phyloP scores from a whole-genome alignment of 1,139 yeast genomes.

The Trichomonascaceae sp. region DNA sequence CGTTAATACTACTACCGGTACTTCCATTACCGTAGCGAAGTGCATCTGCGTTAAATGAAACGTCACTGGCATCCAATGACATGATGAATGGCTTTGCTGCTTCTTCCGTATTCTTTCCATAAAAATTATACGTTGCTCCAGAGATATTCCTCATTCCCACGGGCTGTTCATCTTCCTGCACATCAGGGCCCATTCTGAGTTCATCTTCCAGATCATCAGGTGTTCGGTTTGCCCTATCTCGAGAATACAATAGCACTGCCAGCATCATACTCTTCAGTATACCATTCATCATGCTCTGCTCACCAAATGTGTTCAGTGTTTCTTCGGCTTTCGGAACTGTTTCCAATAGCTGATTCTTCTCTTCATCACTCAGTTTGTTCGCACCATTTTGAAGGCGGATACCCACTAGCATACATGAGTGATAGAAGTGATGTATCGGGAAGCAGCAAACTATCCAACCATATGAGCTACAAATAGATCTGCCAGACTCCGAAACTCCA shows the following conservation, averaged over 20 bases:
- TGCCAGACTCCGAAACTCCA: conserved; percentile 23
- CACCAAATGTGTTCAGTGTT: neutral
- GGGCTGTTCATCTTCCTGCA: neutral
- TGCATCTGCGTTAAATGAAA: conserved; percentile 13
- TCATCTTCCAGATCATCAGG: neutral
- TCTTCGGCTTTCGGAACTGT: neutral
- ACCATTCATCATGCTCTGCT: neutral
- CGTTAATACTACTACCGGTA: neutral
- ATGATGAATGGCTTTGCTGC: conserved; percentile 14
- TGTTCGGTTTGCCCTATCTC: neutral
- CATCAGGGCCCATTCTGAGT: neutral
- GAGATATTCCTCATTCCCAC: conserved; percentile 1
- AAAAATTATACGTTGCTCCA: neutral
- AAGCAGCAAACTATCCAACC: neutral
- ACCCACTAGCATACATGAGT: conserved; percentile 23
- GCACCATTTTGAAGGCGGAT: conserved; percentile 17
- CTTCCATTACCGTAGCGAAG: neutral
- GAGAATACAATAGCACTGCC: neutral
- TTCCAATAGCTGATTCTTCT: conserved; percentile 13
- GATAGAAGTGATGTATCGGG: conserved; percentile 10
- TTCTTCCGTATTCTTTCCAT: neutral
- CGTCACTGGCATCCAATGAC: conserved; percentile 19
- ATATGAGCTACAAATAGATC: conserved; percentile 9
- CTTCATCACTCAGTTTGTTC: conserved; percentile 20
- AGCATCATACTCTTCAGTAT: neutral